A percentile compares a stretch with the other conserved stretches of the same genome.
phyloP scores from a whole-genome alignment of 169 alveolate genomes.

The Cyclospora cayetanensis region DNA sequence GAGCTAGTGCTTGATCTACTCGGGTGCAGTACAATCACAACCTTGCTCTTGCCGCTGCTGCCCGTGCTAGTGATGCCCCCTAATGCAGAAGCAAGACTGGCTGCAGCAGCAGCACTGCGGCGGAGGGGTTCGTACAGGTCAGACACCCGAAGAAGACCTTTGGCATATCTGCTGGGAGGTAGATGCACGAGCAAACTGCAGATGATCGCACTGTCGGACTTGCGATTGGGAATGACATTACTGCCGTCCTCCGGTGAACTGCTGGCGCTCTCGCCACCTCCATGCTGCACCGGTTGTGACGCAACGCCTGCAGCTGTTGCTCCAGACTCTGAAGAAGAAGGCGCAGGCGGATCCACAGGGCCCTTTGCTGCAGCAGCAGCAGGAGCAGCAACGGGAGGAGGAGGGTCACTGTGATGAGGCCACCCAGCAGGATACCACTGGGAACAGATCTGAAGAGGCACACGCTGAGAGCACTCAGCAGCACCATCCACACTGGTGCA shows the following conservation, averaged over 20 bases:
- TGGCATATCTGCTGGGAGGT: neutral
- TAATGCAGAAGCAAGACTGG: neutral
- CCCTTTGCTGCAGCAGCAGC: neutral
- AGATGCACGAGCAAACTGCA: neutral
- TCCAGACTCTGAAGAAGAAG: neutral
- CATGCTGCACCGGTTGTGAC: neutral
- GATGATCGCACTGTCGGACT: neutral
- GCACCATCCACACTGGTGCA: neutral
- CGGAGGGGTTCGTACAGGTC: neutral
- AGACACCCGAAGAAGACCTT: neutral
- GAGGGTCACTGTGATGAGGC: neutral
- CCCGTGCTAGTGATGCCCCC: neutral
- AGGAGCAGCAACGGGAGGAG: neutral
- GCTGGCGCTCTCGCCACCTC: neutral
- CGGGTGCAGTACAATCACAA: neutral
- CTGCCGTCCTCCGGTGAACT: neutral
- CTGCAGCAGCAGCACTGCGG: neutral
- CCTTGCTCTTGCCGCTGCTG: neutral
- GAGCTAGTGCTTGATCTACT: neutral
- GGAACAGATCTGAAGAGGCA: neutral
- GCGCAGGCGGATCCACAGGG: neutral
- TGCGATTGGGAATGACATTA: no score
- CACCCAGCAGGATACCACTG: neutral
- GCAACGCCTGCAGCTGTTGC: neutral
- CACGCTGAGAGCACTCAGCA: neutral